Evolutionary conservation across 768 basidiomycete species (phyloP).

Genomic region (Leucosporidium scottii): DNA sequence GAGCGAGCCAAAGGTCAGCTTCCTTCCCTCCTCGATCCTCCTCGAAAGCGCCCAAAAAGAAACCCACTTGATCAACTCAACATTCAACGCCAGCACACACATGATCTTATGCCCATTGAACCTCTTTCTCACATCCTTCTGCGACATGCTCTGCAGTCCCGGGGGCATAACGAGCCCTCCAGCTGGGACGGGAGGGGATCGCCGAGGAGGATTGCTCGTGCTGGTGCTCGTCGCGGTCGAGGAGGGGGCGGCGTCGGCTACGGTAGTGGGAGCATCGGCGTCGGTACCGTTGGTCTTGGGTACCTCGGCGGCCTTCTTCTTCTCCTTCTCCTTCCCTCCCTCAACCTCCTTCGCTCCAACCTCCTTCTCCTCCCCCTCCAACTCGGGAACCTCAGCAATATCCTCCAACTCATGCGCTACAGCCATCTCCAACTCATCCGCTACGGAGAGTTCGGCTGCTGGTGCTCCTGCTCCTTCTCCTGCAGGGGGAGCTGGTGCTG

Average conservation of each 20-base stretch:
- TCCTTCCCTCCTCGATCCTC: background rate
- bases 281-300: background rate
- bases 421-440: too few relatives aligned
- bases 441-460: too few relatives aligned
- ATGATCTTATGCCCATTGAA: constrained; percentile 21
- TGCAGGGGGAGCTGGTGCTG: background rate
- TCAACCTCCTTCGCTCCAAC: background rate
- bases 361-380: background rate
- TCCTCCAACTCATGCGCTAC: too few relatives aligned
- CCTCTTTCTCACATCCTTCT: constrained; percentile 20
- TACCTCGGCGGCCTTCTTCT: background rate
- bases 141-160: constrained; percentile 13
- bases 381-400: too few relatives aligned
- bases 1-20: background rate
- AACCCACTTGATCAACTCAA: constrained; percentile 23
- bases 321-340: background rate
- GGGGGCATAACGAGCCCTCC: background rate
- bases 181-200: background rate
- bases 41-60: background rate
- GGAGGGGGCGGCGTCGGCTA: too few relatives aligned
- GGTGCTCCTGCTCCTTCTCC: too few relatives aligned
- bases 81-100: constrained; percentile 19
- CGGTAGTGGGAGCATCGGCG: background rate
- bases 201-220: background rate
- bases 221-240: background rate